Conservation (phyloP, 495 filamentous ascomycete species). For the Zalerion maritima region DNA sequence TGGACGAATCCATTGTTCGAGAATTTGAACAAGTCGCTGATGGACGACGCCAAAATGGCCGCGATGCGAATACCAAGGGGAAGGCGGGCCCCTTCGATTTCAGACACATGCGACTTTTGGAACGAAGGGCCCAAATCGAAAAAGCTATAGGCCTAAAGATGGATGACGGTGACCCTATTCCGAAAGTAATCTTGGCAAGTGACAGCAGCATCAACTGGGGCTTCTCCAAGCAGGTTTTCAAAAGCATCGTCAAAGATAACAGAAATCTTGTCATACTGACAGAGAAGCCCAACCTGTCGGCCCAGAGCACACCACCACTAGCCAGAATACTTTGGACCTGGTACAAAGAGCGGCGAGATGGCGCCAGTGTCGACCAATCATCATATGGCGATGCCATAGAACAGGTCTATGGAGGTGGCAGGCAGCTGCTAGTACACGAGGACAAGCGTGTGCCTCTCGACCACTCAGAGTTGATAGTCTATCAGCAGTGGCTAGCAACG, state of each 20-base stretch:
- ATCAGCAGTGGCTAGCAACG: slow-evolving; percentile 82
- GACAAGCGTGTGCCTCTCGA: slow-evolving; percentile 49
- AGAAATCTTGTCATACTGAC: slow-evolving; percentile 78
- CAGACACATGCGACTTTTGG: slow-evolving; percentile 65
- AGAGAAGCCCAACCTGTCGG: slow-evolving; percentile 37
- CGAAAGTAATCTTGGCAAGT: slow-evolving; percentile 78
- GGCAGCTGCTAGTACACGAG: slow-evolving; percentile 41
- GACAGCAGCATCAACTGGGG: slow-evolving; percentile 89
- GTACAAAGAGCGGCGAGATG: slow-evolving; percentile 53
- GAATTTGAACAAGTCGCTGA: slow-evolving; percentile 74
- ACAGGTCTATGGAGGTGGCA: slow-evolving; percentile 49
- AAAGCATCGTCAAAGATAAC: slow-evolving; percentile 52
- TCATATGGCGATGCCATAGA: slow-evolving; percentile 46
- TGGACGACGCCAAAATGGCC: slow-evolving; percentile 29
- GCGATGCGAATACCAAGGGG: slow-evolving; percentile 18
- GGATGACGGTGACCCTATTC: slow-evolving; percentile 23
- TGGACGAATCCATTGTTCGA: slow-evolving; percentile 82
- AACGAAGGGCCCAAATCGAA: slow-evolving; percentile 58
- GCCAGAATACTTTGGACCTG: slow-evolving; percentile 53
- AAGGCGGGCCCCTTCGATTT: slow-evolving; percentile 77
- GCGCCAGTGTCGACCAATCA: slow-evolving; percentile 43
- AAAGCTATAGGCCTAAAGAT: slow-evolving; percentile 32
- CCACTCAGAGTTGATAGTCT: slow-evolving; percentile 58
- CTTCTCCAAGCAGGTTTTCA: slow-evolving; percentile 78
- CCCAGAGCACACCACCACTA: slow-evolving; percentile 25